phyloP scores from a whole-genome alignment of 441 rosid genomes.

The Adansonia gregorii region DNA sequence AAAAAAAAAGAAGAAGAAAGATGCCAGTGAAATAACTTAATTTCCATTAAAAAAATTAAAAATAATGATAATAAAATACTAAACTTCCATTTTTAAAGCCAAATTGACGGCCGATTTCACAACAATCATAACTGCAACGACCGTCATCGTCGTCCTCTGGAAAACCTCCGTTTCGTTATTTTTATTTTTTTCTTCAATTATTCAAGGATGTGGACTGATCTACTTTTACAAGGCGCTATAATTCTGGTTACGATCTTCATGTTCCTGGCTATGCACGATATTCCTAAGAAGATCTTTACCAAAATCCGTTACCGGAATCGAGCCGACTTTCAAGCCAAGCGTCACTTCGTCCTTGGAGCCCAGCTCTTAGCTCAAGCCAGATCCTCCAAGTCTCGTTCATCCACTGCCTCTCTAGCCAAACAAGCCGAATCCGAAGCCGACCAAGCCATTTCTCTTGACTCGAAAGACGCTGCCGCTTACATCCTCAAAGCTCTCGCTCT shows the following conservation, averaged over 20 bases:
- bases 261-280: slow-evolving; percentile 60
- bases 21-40: background rate
- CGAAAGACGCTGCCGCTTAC: slow-evolving; percentile 66
- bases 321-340: slow-evolving; percentile 52
- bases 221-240: slow-evolving; percentile 50
- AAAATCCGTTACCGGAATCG: slow-evolving; percentile 53
- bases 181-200: background rate
- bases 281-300: slow-evolving; percentile 55
- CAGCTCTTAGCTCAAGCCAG: slow-evolving; percentile 60
- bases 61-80: background rate
- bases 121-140: background rate
- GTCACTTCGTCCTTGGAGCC: slow-evolving; percentile 68
- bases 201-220: slow-evolving; percentile 46
- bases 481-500: slow-evolving; percentile 63
- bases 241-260: slow-evolving; percentile 41
- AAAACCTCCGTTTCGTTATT: background rate
- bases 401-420: slow-evolving; percentile 49
- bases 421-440: slow-evolving; percentile 59
- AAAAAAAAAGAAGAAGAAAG: too few relatives aligned
- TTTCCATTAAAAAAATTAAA: background rate
- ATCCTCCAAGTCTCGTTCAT: slow-evolving; percentile 51
- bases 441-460: slow-evolving; percentile 51
- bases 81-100: background rate
- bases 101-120: slow-evolving; percentile 1
- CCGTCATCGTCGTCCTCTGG: background rate